These are phyloP conservation scores for Xylaria castorea DNA, from an alignment of 495 filamentous ascomycete species.

Conservation along the genomic window DNA sequence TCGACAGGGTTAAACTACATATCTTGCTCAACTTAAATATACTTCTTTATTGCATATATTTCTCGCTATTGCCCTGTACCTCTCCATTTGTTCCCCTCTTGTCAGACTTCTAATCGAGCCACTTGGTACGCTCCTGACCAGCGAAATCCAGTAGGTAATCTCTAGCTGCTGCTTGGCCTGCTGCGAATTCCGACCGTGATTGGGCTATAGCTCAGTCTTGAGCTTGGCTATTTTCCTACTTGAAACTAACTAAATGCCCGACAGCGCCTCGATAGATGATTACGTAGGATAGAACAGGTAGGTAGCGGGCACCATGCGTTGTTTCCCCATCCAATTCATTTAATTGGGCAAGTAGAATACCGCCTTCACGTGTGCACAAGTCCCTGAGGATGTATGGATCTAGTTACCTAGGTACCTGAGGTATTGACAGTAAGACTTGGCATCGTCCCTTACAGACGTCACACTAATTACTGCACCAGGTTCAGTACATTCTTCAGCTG, in stretches of 20 bases:
- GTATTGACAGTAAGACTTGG: background rate
- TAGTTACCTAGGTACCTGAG: no score
- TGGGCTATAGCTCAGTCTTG: background rate
- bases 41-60: background rate
- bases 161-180: constrained; percentile 1
- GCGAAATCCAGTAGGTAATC: background rate
- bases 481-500: no score
- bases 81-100: background rate
- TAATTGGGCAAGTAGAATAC: no score
- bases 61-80: no score
- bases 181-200: background rate
- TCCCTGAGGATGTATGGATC: no score
- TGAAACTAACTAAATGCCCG: background rate
- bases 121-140: constrained; percentile 2
- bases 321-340: background rate
- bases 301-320: no score
- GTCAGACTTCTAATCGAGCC: background rate
- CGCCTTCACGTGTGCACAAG: no score
- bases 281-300: background rate
- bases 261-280: background rate
- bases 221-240: background rate
- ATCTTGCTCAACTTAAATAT: background rate
- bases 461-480: background rate
- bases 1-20: background rate
- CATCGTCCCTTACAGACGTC: constrained; percentile 1